A percentile compares a stretch with the other conserved stretches of the same genome.
Evolutionary conservation across 805 yeast species (phyloP).

Genomic region (Lipomyces anomalus): DNA sequence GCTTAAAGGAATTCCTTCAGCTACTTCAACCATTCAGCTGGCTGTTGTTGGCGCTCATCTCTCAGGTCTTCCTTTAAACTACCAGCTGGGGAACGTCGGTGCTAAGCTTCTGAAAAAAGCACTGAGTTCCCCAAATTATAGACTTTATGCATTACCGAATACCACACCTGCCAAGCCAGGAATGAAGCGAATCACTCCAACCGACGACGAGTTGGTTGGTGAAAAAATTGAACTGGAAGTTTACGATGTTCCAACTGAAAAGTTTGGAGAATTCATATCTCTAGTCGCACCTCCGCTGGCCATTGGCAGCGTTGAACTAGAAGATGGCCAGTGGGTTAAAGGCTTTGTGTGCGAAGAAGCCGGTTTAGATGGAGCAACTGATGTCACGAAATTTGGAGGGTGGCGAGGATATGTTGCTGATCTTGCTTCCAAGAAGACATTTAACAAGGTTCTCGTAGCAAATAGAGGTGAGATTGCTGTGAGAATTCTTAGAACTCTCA

Average conservation of each 20-base stretch:
- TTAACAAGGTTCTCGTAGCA: slow-evolving; percentile 68
- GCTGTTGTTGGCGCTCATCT: slow-evolving; percentile 98
- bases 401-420: slow-evolving; percentile 62
- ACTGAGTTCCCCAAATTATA: slow-evolving; percentile 64
- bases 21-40: slow-evolving; percentile 48
- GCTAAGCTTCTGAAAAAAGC: slow-evolving; percentile 66
- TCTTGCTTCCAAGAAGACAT: slow-evolving; percentile 28
- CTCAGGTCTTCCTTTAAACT: slow-evolving; percentile 79
- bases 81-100: slow-evolving; percentile 84
- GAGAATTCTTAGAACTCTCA: slow-evolving; percentile 81
- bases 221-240: slow-evolving; percentile 65
- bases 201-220: slow-evolving; percentile 12
- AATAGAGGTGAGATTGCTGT: slow-evolving; percentile 98
- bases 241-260: slow-evolving; percentile 71
- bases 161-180: slow-evolving; percentile 88
- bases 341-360: slow-evolving; percentile 91
- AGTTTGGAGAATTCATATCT: slow-evolving; percentile 74
- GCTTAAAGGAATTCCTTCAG: slow-evolving; percentile 44
- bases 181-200: slow-evolving; percentile 46
- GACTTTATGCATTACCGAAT: slow-evolving; percentile 75
- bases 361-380: slow-evolving; percentile 75
- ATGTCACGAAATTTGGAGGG: slow-evolving; percentile 83
- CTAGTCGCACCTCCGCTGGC: slow-evolving; percentile 95
- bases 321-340: slow-evolving; percentile 75
- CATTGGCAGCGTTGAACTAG: slow-evolving; percentile 85